Evolutionary conservation across 305 asterid species (phyloP), one percentile per base, ranked within the genome.

Genomic region (Fraxinus velutina): DNA sequence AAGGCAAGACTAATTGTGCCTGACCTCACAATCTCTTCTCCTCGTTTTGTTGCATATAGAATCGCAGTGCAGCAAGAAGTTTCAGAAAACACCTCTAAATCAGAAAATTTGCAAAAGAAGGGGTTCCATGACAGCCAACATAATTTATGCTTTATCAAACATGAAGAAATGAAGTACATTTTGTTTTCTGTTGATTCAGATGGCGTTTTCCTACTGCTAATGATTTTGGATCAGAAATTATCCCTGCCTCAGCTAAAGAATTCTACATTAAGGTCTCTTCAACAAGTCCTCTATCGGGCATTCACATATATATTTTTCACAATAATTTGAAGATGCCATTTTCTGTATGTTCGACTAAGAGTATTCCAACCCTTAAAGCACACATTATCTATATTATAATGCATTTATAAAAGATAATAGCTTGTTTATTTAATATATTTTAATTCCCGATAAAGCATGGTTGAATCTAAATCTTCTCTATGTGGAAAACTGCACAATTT

Each of bases 161-260:
- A 33, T 66, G 62, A 80, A 82, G 82, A 44, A 27, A 33, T 42
- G 36, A 72, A 85, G 73, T 72, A 68, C 2, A 15, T 55, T 77
- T 64, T 42, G 36, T 68, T 52, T 44, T 47, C 19, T 83, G 81
- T 81, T 80, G 80, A 79, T 83, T 68, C 86, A 92, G 97, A 90
- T 92, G 97, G 97, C 94, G 98, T 81, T 95, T 95, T 82, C 99
- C 99, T 1, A 95, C 98, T 5, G 94, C 99, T 30, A 95, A 95
- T 83, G 99, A 95, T 86, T 93, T 95, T 55, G 99, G 98, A 66
- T 95, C 99, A 83, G 99, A 95, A 86, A 95, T 92, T 21, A 95
- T 95, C 83, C 99, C 99, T 33, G 99, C 99, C 81, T 93, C 98
- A 22, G 93, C 93, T 76, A 89, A 79, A 85, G 99, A 95, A 83